These are phyloP conservation scores for Wickerhamomyces chaumierensis DNA, from an alignment of 805 yeast genomes.

Conservation along the genomic window DNA sequence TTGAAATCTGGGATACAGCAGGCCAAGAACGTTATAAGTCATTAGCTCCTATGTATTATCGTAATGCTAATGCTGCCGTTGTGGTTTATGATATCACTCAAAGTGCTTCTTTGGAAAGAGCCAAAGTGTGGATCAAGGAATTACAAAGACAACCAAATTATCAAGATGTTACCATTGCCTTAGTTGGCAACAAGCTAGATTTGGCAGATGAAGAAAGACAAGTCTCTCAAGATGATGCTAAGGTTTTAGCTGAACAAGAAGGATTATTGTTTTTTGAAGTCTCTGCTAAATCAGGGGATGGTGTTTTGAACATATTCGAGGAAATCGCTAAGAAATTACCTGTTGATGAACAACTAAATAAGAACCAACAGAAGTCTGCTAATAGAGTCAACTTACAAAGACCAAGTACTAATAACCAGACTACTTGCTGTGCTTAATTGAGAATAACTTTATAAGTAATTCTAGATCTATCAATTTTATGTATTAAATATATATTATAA, in stretches of 20 bases:
- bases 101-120: slow-evolving; percentile 50
- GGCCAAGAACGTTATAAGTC: slow-evolving; percentile 76
- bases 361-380: slow-evolving; percentile 8
- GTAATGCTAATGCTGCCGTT: slow-evolving; percentile 72
- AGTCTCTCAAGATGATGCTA: slow-evolving; percentile 33
- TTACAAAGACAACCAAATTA: slow-evolving; percentile 51
- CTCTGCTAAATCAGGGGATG: slow-evolving; percentile 47
- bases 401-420: slow-evolving; percentile 31
- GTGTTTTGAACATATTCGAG: slow-evolving; percentile 35
- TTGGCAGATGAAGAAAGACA: slow-evolving; percentile 38
- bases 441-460: too few relatives aligned
- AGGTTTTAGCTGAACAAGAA: slow-evolving; percentile 43
- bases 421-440: slow-evolving; percentile 26
- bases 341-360: slow-evolving; percentile 15
- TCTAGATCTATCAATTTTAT: too few relatives aligned
- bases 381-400: slow-evolving; percentile 26
- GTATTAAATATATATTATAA: too few relatives aligned
- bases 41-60: slow-evolving; percentile 73
- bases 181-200: slow-evolving; percentile 75
- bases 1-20: slow-evolving; percentile 83
- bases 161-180: slow-evolving; percentile 47
- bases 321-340: slow-evolving; percentile 38
- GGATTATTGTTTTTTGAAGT: slow-evolving; percentile 40
- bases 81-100: slow-evolving; percentile 71
- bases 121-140: slow-evolving; percentile 71